Conservation (phyloP, 2,329 filamentous ascomycete genomes). For the Xylariomycetidae sp. region DNA sequence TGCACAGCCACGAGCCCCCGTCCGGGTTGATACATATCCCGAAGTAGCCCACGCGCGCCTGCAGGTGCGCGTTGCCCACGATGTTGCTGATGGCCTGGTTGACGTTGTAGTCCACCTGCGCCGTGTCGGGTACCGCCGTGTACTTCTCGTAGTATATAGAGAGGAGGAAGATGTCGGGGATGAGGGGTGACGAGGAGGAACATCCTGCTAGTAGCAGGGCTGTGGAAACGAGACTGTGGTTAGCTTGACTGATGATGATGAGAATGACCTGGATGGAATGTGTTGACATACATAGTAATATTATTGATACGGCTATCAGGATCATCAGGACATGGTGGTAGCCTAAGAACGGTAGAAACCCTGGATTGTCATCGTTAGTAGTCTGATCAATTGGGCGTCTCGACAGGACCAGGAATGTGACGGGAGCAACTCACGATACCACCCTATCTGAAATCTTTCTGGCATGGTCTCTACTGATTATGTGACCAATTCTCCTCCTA, state of each 20-base stretch:
- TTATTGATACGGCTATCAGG: conserved; percentile 87
- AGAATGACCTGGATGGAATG: too few species aligned
- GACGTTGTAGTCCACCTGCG: conserved; percentile 87
- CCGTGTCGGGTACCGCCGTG: conserved; percentile 72
- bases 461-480: conserved; percentile 16
- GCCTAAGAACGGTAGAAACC: conserved; percentile 64
- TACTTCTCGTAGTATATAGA: conserved; percentile 96
- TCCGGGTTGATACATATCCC: conserved; percentile 94
- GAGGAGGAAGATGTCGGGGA: conserved; percentile 94
- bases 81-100: conserved; percentile 85
- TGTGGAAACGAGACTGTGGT: conserved; percentile 32
- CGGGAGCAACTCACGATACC: conserved; percentile 25
- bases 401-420: background rate
- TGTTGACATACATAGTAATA: conserved; percentile 86
- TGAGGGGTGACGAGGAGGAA: conserved; percentile 91
- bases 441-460: conserved; percentile 26
- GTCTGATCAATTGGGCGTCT: background rate
- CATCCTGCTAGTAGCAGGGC: conserved; percentile 91
- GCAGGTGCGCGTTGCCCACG: conserved; percentile 75
- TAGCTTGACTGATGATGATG: conserved; percentile 1
- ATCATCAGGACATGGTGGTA: conserved; percentile 95
- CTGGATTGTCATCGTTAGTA: conserved; percentile 31
- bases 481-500: conserved; percentile 14
- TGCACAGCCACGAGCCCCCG: conserved; percentile 87
- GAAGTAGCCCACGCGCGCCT: conserved; percentile 94